Evolutionary conservation across 2,329 filamentous ascomycete genomes (phyloP), one percentile per base, ranked within the genome.

Genomic region (Calycina herbarum): DNA sequence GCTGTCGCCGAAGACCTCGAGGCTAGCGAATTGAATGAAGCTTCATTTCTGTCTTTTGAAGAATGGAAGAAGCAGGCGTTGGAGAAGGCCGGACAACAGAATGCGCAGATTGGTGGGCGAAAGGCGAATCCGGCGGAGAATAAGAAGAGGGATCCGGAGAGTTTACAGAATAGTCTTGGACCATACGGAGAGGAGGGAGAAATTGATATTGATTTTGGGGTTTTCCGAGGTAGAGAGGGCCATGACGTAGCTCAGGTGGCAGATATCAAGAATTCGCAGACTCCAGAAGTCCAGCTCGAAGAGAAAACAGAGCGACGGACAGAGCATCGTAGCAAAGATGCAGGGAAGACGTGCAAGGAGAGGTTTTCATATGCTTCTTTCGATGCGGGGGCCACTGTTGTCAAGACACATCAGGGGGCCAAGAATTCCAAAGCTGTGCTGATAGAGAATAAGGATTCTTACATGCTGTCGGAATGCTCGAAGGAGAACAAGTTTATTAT

Each of bases 11-110:
- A 73, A 56, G 57, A 59, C 17, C 62, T 68, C 2, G 72, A 74
- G 27, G 66, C 66, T 8, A 73, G 71, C 31, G 74, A 76, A 64
- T 63, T 76, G 33, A 71, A 74, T 38, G 91, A 92, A 71, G 86
- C 89, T 57, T 89, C 93, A 6, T 98, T 98, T 77, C 87, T 98
- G 73, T 97, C 95, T 0, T 99, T 99, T 73, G 95, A 98, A 76
- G 94, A 98, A 73, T 99, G 95, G 95, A 98, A 97, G 80, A 92
- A 90, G 74, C 91, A 94, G 82, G 97, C 96, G 79, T 81, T 98
- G 20, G 91, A 89, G 61, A 92, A 93, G 75, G 89, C 87, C 3
- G 94, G 93, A 13, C 94, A 97, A 74, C 93, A 81, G 75, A 91
- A 79, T 70, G 92, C 84, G 78, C 88, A 84, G 78, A 83, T 84